Conservation (phyloP, 441 rosid species). For the Adansonia gregorii region DNA sequence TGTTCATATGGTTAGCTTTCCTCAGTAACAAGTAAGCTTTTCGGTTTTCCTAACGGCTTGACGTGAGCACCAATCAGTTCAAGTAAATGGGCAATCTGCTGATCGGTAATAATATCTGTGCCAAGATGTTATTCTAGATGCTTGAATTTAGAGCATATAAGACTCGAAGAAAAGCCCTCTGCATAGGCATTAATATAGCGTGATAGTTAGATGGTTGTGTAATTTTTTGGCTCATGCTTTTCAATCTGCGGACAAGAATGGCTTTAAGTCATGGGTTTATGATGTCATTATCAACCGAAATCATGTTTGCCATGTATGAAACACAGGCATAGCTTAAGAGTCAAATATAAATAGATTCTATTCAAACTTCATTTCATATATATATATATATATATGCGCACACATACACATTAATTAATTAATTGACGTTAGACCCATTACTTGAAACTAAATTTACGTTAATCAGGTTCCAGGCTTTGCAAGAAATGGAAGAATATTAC, state of each 20-base stretch:
- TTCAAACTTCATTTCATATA: background rate
- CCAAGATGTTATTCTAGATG: background rate
- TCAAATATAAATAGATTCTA: constrained; percentile 2
- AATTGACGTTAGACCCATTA: background rate
- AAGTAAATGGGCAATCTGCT: background rate
- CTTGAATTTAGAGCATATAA: background rate
- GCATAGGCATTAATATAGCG: background rate
- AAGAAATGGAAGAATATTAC: constrained; percentile 18
- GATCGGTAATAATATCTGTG: background rate
- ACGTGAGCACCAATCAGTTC: background rate
- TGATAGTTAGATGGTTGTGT: background rate
- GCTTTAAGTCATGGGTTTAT: background rate
- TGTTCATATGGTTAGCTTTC: constrained; percentile 2
- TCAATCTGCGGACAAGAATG: background rate
- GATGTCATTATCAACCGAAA: background rate
- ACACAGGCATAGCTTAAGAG: background rate
- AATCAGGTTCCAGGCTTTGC: background rate
- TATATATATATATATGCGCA: background rate
- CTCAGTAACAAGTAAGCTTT: background rate
- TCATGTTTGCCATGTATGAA: constrained; percentile 9
- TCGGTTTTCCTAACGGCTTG: background rate
- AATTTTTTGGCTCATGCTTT: background rate
- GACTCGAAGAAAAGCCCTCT: background rate
- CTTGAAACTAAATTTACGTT: background rate
- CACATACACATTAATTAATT: background rate